A percentile compares a stretch with the other conserved stretches of the same genome.
Evolutionary conservation across 441 rosid genomes (phyloP).

Genomic region (Bruguiera hainesii): DNA sequence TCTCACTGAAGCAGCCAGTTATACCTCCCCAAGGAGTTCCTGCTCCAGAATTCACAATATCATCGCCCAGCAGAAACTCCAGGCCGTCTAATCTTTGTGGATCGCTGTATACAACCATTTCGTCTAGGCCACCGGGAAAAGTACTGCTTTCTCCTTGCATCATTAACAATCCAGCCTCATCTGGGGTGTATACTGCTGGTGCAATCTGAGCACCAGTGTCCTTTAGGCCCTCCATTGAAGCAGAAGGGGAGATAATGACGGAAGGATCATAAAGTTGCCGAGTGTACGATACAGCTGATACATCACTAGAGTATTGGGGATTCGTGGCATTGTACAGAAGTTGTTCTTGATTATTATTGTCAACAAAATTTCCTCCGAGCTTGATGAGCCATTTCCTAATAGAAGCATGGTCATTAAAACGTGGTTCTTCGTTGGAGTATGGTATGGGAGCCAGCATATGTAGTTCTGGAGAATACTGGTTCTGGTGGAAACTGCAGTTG

Average conservation of each 20-base stretch:
- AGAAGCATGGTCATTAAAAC: conserved; percentile 41
- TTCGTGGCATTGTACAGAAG: conserved; percentile 5
- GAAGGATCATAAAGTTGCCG: conserved; percentile 28
- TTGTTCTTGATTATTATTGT: conserved; percentile 21
- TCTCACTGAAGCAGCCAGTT: conserved; percentile 26
- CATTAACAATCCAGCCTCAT: conserved; percentile 22
- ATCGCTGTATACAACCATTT: conserved; percentile 20
- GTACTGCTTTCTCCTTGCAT: conserved; percentile 32
- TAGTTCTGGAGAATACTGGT: conserved; percentile 45
- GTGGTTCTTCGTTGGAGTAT: conserved; percentile 30
- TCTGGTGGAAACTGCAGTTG: conserved; percentile 20
- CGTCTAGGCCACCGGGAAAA: conserved; percentile 29
- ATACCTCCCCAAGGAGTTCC: conserved; percentile 13
- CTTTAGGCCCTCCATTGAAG: conserved; percentile 27
- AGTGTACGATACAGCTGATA: conserved; percentile 20
- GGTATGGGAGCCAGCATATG: conserved; percentile 33
- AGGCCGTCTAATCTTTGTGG: conserved; percentile 38
- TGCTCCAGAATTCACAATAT: conserved; percentile 18
- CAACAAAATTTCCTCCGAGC: conserved; percentile 57
- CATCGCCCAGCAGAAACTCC: conserved; percentile 42
- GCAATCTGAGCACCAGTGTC: conserved; percentile 20
- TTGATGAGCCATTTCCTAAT: conserved; percentile 50
- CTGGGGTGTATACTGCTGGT: conserved; percentile 20
- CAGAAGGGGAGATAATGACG: conserved; percentile 22
- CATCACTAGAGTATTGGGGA: conserved; percentile 26